These are phyloP conservation scores for Pichia occidentalis DNA, from an alignment of 805 yeast species.

Conservation along the genomic window DNA sequence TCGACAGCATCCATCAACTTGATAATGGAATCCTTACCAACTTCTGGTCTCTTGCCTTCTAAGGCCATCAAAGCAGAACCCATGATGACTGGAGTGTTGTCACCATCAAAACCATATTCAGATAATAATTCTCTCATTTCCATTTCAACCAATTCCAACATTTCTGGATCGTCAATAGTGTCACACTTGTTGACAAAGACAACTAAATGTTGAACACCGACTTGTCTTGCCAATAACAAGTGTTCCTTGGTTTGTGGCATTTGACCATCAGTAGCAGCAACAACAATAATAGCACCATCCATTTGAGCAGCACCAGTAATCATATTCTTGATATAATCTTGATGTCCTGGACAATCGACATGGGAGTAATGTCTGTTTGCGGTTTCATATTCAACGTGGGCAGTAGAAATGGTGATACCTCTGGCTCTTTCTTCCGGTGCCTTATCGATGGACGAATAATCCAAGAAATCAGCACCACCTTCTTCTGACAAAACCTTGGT, in stretches of 20 bases:
- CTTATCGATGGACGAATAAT: conserved; percentile 87
- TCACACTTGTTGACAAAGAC: conserved; percentile 98
- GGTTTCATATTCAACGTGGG: conserved; percentile 97
- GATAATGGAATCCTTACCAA: conserved; percentile 79
- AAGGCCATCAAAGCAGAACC: conserved; percentile 98
- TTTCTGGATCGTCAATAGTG: conserved; percentile 96
- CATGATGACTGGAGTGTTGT: conserved; percentile 95
- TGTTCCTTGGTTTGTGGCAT: conserved; percentile 99
- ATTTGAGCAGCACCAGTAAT: conserved; percentile 99
- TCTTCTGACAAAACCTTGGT: conserved; percentile 83
- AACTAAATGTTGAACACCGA: conserved; percentile 96
- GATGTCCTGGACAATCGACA: conserved; percentile 98
- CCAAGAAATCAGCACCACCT: conserved; percentile 93
- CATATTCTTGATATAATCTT: conserved; percentile 98
- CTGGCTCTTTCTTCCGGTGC: conserved; percentile 99
- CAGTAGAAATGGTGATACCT: conserved; percentile 97
- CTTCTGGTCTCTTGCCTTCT: conserved; percentile 81
- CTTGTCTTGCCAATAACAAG: conserved; percentile 96
- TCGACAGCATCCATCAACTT: conserved; percentile 90
- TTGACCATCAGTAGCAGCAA: conserved; percentile 98
- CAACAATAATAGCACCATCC: conserved; percentile 99
- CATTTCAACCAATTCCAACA: conserved; percentile 99
- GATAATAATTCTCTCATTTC: conserved; percentile 96
- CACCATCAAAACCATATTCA: conserved; percentile 96
- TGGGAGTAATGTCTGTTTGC: conserved; percentile 94